Base-by-base conservation (phyloP, 495 filamentous ascomycete genomes). In the Cladorrhinum samala region DNA sequence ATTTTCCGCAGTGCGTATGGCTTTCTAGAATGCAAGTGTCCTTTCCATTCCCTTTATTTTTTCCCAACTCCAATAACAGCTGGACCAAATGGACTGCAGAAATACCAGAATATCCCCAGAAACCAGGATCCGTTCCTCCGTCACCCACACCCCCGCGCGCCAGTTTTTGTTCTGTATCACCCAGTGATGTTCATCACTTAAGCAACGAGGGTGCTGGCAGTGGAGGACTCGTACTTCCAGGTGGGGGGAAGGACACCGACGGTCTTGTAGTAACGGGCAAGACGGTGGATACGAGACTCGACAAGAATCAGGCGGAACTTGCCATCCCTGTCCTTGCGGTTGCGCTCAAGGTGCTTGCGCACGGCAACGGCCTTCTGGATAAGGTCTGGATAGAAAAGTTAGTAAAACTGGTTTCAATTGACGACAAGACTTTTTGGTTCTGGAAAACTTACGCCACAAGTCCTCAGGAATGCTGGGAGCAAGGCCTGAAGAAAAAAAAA, bases 221-320 rank as follows among this genome's bases (percentile, higher is more conserved):
- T 83, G 64, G 80, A 76, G 56, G 76, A 81, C 83, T 90, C 87
- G 78, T 97, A 99, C 76, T 88, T 90, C 93, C 93, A 99, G 74
- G 90, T 96, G 55, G 93, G 94, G 62, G 94, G 91, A 50, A 99
- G 85, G 68, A 90, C 92, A 81, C 91, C 91, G 73, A 96, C 91
- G 68, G 92, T 87, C 87, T 96, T 98, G 87, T 96, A 98, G 84
- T 77, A 81, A 41, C 91, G 84, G 60, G 89, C 91, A 57, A 96
- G 84, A 79, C 91, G 90, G 84, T 96, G 94, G 78, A 99, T 97
- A 72, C 94, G 89, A 68, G 93, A 97, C 85, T 99, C 69, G 78
- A 99, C 91, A 57, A 99, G 87, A 87, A 99, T 97, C 53, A 99
- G 86, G 69, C 92, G 91, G 88, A 98, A 96, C 82, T 98, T 98